phyloP scores from a whole-genome alignment of 441 rosid genomes.

The Gossypium aridum region DNA sequence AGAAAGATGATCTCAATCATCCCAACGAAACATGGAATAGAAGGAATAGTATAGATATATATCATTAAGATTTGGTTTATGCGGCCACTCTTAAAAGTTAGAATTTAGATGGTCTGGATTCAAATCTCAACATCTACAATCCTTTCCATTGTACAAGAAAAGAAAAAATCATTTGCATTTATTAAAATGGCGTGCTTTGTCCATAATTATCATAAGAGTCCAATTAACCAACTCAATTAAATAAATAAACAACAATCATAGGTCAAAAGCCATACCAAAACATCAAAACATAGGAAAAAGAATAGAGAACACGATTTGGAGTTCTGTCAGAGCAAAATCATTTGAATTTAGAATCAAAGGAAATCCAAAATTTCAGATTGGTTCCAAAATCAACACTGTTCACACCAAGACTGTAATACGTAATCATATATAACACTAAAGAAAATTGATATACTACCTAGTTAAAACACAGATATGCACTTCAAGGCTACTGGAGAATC shows the following conservation, averaged over 20 bases:
- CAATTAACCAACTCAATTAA: slow-evolving; percentile 28
- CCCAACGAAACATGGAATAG: not conserved
- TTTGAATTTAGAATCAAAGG: not conserved
- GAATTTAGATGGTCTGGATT: not conserved
- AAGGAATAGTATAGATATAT: not conserved
- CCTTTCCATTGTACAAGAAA: not conserved
- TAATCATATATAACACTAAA: not conserved
- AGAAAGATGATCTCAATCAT: not conserved
- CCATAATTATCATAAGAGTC: slow-evolving; percentile 22
- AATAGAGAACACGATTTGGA: not conserved
- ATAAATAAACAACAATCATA: not conserved
- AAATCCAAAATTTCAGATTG: not conserved
- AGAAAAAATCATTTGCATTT: slow-evolving; percentile 14
- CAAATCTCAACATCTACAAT: not conserved
- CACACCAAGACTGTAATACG: not conserved
- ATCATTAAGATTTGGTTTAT: not conserved
- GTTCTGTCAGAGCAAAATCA: not conserved
- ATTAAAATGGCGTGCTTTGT: slow-evolving; percentile 17
- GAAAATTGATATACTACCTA: not conserved
- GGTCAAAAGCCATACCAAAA: slow-evolving; percentile 3
- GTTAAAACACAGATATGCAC: not conserved
- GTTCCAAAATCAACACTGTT: not conserved
- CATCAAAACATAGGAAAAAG: not conserved
- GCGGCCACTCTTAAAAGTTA: not conserved
- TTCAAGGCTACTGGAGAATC: not conserved